phyloP scores from a whole-genome alignment of 129 eudicot species.

The Centaurea solstitialis region DNA sequence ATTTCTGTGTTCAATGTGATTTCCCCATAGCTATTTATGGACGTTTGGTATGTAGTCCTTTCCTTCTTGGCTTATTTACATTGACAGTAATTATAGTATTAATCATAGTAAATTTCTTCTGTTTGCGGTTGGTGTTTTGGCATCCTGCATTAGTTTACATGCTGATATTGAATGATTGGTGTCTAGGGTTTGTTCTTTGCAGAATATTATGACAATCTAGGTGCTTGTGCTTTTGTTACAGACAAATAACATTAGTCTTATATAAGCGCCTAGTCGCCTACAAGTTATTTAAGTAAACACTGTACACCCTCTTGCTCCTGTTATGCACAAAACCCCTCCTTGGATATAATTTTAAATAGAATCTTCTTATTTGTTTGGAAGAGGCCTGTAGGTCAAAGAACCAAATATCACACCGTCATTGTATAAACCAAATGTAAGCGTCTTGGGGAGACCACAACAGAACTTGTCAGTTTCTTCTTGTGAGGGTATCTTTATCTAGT shows the following conservation, averaged over 20 bases:
- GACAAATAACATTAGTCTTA: not conserved
- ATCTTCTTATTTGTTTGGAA: not conserved
- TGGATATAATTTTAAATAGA: too few species aligned
- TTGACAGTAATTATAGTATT: not conserved
- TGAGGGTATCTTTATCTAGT: not conserved
- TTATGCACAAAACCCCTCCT: not conserved
- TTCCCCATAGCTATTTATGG: constrained; percentile 90
- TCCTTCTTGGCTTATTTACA: not conserved
- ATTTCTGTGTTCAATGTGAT: constrained; percentile 89
- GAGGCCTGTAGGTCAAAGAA: not conserved
- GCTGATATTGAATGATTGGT: not conserved
- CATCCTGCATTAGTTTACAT: not conserved
- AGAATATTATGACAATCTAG: not conserved
- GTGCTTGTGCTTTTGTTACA: not conserved
- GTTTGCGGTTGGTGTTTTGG: constrained; percentile 4
- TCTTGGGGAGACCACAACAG: not conserved
- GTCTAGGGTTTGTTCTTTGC: not conserved
- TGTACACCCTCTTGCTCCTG: too few species aligned
- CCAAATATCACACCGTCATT: not conserved
- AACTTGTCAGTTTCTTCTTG: not conserved
- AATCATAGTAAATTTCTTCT: not conserved
- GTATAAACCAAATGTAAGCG: not conserved
- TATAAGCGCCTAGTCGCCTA: not conserved
- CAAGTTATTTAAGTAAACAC: not conserved
- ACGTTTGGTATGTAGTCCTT: constrained; percentile 63